Conservation (phyloP, 495 filamentous ascomycete species). For the Penicillium paradoxum region DNA sequence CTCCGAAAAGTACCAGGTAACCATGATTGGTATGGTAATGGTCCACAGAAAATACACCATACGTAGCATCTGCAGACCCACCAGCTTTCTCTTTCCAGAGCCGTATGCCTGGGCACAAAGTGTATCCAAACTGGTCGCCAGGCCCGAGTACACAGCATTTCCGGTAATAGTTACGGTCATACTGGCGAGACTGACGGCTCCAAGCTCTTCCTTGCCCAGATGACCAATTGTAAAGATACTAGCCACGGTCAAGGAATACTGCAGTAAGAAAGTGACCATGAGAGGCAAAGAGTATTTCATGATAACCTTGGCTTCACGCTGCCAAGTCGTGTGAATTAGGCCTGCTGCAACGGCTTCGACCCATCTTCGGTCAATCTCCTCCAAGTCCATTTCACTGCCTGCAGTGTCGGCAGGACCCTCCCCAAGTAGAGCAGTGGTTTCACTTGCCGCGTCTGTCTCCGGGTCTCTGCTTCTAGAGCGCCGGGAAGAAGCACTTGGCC, state of each 20-base stretch:
- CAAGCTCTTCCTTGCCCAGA: conserved; percentile 58
- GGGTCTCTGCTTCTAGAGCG: conserved; percentile 16
- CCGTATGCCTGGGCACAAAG: conserved; percentile 75
- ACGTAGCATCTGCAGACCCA: conserved; percentile 67
- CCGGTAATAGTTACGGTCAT: conserved; percentile 73
- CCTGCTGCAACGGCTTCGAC: conserved; percentile 70
- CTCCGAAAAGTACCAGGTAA: conserved; percentile 60
- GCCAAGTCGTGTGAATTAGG: conserved; percentile 76
- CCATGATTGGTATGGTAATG: conserved; percentile 59
- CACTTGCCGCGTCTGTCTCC: conserved; percentile 24
- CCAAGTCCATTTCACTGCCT: conserved; percentile 29
- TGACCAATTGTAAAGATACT: conserved; percentile 66
- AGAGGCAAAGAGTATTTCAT: conserved; percentile 58
- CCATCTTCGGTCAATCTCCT: conserved; percentile 61
- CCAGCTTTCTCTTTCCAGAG: conserved; percentile 61
- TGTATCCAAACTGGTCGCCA: conserved; percentile 70
- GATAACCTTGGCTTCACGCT: conserved; percentile 70
- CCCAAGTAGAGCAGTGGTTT: conserved; percentile 48
- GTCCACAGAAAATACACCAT: conserved; percentile 62
- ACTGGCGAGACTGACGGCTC: conserved; percentile 59
- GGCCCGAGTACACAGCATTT: conserved; percentile 65
- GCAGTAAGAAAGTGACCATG: conserved; percentile 67
- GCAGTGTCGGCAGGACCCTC: conserved; percentile 11
- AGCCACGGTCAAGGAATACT: conserved; percentile 68
- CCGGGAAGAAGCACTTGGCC: conserved; percentile 6